Base-by-base conservation (phyloP, 2,329 filamentous ascomycete genomes). In the Pseudogymnoascus sp. region DNA sequence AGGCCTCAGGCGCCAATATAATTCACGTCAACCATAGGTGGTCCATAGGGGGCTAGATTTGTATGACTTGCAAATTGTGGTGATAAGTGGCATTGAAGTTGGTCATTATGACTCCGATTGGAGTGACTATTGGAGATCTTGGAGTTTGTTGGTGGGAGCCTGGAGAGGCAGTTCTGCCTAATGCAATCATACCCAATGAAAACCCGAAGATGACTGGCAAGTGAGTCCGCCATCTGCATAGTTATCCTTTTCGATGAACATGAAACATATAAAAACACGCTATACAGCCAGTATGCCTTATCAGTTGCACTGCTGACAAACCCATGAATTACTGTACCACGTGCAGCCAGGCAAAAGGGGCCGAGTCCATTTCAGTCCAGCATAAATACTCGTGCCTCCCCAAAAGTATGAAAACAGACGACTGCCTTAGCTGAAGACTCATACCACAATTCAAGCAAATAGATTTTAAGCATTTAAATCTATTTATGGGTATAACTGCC, bases 181-280 rank as follows among this genome's bases (percentile, higher is more conserved):
- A 57, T 57, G 26, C 26, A 57, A 4, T 18, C n/a, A n/a, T 57
- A 11, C 47, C 47, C 47, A 57, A 57, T 57, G 45, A 57, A 57
- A 57, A 57, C n/a, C 26, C 12, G 26, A 18, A 18, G 47, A 1
- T 34, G 26, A 51, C 4, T 34, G 8, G 26, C 26, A 34, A 57
- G 26, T 57, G n/a, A 12, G 10, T 18, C 47, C 1, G n/a, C 11
- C 29, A 34, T 57, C 29, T 34, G 51, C 29, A 34, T 12, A 34
- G 4, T 57, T 34, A 57, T 21, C 51, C 16, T 16, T 21, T 57
- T 34, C 51, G 29, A 34, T 34, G 7, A 57, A 16, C 12, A 34
- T 34, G 51, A 57, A 57, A 57, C 51, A 57, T 14, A 34, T n/a
- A 57, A 34, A 57, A 57, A 57, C 51, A 34, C 51, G 29, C 51